These are phyloP conservation scores for Neopestalotiopsis sp. DNA, from an alignment of 2,329 filamentous ascomycete species.

Conservation along the genomic window DNA sequence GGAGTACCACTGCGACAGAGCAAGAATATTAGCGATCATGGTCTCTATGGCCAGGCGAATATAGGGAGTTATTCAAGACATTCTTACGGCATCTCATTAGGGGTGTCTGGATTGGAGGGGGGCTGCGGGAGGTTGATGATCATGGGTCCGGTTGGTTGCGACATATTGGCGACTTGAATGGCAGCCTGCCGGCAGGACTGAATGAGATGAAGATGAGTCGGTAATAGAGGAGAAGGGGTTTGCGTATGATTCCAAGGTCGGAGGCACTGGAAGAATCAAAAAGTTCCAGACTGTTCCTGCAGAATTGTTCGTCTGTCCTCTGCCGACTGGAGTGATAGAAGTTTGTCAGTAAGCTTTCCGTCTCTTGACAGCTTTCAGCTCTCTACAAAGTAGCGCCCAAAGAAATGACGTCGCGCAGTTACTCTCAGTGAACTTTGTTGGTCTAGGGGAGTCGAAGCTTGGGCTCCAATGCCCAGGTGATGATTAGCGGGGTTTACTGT, in stretches of 20 bases:
- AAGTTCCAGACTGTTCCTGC: background rate
- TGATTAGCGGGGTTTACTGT: background rate
- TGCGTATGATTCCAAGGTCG: background rate
- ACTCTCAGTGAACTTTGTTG: background rate
- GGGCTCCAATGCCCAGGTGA: background rate
- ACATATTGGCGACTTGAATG: slow-evolving; percentile 26
- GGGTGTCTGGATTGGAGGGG: slow-evolving; percentile 82
- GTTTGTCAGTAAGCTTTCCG: background rate
- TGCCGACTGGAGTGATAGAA: background rate
- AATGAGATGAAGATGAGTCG: background rate
- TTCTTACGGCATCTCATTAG: slow-evolving; percentile 86
- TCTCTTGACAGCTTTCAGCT: background rate
- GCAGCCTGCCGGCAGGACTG: background rate
- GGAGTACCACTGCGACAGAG: slow-evolving; percentile 76
- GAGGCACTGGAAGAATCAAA: background rate
- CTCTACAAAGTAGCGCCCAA: background rate
- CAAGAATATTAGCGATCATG: slow-evolving; percentile 24
- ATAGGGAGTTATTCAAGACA: slow-evolving; percentile 6
- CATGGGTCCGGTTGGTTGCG: slow-evolving; percentile 58
- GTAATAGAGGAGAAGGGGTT: no score
- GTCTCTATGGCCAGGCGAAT: background rate
- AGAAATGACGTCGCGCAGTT: slow-evolving; percentile 13
- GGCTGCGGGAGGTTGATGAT: slow-evolving; percentile 85
- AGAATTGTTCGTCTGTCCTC: background rate
- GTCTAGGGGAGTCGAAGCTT: slow-evolving; percentile 9